Base-by-base conservation (phyloP, 208 protist genomes). In the Balamuthia mandrillaris region DNA sequence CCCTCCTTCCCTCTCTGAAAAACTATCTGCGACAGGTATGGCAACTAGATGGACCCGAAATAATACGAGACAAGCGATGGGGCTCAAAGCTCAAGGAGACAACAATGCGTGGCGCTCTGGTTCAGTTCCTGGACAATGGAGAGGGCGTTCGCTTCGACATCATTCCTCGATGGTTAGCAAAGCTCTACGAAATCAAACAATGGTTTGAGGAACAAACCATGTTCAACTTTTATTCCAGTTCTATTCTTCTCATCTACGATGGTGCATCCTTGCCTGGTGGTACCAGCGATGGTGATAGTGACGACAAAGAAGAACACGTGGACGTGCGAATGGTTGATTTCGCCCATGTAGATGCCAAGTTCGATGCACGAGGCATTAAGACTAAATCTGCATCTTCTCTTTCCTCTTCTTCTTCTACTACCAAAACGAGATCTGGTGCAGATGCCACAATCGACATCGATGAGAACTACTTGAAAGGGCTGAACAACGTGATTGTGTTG, bases 241-340 rank as follows among this genome's bases (percentile, higher is more conserved):
- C 63, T 72, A 72, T 72, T 47, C 63, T 72, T 41, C 63, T 72
- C 49, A 72, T 72, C 31, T 72, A 72, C 49, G 63, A 72, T 35
- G 63, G n/a, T n/a, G n/a, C n/a, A n/a, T n/a, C n/a, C n/a, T n/a
- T n/a, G n/a, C n/a, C n/a, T n/a, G n/a, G n/a, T n/a, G n/a, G n/a
- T n/a, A n/a, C n/a, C n/a, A n/a, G 63, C 63, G 49, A 29, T 29
- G 63, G 39, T 35, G 39, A 35, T 41, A 72, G 49, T n/a, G 63
- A 72, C 63, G 42, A 41, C 49, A 72, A 35, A 72, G 63, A 72
- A 7, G 39, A 72, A 47, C 35, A 49, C 18, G 63, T 72, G 63
- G 63, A 72, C 63, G 18, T 72, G 24, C 63, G 63, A 16, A 42
- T 72, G 63, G 63, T 72, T 51, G 63, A 74, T 42, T 74, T 74